phyloP scores from a whole-genome alignment of 495 filamentous ascomycete species.

The Thermochaetoides thermophila region DNA sequence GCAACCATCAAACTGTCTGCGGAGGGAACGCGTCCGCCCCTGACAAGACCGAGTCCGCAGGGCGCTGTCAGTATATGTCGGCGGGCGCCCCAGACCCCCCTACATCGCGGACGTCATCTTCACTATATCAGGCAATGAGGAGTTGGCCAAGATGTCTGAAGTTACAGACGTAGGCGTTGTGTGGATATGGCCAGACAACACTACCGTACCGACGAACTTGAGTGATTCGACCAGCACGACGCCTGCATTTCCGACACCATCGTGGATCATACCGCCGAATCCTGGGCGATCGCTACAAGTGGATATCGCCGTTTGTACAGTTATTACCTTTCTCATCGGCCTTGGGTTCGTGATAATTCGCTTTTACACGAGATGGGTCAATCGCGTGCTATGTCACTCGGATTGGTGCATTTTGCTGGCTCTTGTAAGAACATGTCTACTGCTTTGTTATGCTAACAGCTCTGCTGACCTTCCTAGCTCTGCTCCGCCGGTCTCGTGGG shows the following conservation, averaged over 20 bases:
- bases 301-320: constrained; percentile 15
- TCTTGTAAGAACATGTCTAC: constrained; percentile 6
- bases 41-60: too few species aligned
- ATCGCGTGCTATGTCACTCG: constrained; percentile 11
- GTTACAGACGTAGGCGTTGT: too few species aligned
- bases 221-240: constrained; percentile 2
- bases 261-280: constrained; percentile 8
- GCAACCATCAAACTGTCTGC: too few species aligned
- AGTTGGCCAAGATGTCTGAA: not conserved
- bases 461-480: constrained; percentile 6
- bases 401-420: constrained; percentile 18
- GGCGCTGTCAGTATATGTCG: too few species aligned
- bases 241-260: constrained; percentile 5
- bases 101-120: not conserved
- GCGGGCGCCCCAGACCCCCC: too few species aligned
- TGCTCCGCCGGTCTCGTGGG: constrained; percentile 14
- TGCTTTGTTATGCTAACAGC: not conserved
- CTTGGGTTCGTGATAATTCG: constrained; percentile 14
- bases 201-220: constrained; percentile 3
- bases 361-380: constrained; percentile 18
- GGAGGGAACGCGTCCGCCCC: too few species aligned
- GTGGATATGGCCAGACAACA: too few species aligned
- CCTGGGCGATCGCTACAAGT: constrained; percentile 11
- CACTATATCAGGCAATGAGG: not conserved
- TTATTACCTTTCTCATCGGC: constrained; percentile 15